Base-by-base conservation (phyloP, 305 asterid genomes). In the Solanum hybrid region DNA sequence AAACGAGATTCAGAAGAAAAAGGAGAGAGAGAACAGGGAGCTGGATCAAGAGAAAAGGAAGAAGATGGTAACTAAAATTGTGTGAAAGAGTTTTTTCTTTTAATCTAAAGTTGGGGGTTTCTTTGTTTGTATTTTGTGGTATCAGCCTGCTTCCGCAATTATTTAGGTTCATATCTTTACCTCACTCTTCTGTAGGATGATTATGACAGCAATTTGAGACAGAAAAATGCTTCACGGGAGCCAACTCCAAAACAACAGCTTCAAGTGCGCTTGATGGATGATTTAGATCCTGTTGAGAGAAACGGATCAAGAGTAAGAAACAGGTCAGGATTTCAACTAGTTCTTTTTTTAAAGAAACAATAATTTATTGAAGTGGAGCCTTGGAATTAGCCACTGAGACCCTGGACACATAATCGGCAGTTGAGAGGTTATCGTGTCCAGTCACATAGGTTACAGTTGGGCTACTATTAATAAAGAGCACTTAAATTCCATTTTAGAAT, bases 121-220 rank as follows among this genome's bases (percentile, higher is more conserved):
- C 92, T 90, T 92, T 88, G 90, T 88, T 91, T 90, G 90, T 94
- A 93, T 97, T 95, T 94, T 93, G 90, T 88, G 92, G 93, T 95
- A 93, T 97, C 98, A 96, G 98, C 96, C 91, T 95, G 97, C 96
- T 97, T 97, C 98, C 93, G 95, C 99, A 97, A 95, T 96, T 96
- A 92, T 96, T 94, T 96, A 95, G 96, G 98, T 95, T 97, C 98
- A 96, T 96, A 93, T 95, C 97, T 94, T 96, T 95, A 93, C 99
- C 96, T 96, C 98, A 92, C 95, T 95, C 97, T 97, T 92, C 98
- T 97, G 99, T 96, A 97, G 99, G 99, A 93, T 86, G 96, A 94
- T 81, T 94, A 93, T 91, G 93, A 86, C 91, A 93, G 91, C 91
- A 89, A 87, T 45, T 89, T 90, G 78, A 93, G 94, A 89, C 94